Conservation (phyloP, 148 eudicot genomes). For the Mesembryanthemum crystallinum region DNA sequence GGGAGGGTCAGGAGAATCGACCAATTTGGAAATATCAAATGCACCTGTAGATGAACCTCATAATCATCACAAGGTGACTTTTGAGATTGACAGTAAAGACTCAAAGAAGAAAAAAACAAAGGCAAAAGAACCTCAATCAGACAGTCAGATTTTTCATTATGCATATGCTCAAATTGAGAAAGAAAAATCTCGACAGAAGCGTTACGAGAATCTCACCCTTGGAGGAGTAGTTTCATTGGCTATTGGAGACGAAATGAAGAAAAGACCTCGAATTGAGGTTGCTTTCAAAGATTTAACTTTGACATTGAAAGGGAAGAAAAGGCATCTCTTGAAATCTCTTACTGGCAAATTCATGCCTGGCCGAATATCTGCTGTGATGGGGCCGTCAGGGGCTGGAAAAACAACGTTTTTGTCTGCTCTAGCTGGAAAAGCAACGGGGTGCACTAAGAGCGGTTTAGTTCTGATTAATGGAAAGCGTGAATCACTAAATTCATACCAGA, state of each 20-base stretch:
- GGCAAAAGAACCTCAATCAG: constrained; percentile 44
- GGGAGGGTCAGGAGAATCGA: constrained; percentile 29
- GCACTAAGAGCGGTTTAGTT: constrained; percentile 52
- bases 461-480: constrained; percentile 58
- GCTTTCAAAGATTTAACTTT: constrained; percentile 60
- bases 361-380: constrained; percentile 73
- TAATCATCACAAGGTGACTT: constrained; percentile 26
- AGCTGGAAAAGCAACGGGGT: constrained; percentile 70
- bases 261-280: constrained; percentile 60
- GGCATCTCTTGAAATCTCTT: constrained; percentile 56
- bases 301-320: constrained; percentile 61
- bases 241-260: constrained; percentile 35
- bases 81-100: constrained; percentile 40
- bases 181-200: constrained; percentile 54
- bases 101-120: constrained; percentile 33
- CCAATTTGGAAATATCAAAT: constrained; percentile 20
- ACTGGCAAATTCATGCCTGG: constrained; percentile 68
- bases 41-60: constrained; percentile 31
- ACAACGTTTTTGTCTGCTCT: constrained; percentile 69
- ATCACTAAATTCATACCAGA: constrained; percentile 61
- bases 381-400: constrained; percentile 86
- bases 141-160: constrained; percentile 63
- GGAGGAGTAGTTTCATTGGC: constrained; percentile 61
- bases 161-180: constrained; percentile 80
- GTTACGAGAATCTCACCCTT: constrained; percentile 46